Evolutionary conservation across 129 eudicot genomes (phyloP).

Genomic region (Chrysanthemum lavandulifolium): DNA sequence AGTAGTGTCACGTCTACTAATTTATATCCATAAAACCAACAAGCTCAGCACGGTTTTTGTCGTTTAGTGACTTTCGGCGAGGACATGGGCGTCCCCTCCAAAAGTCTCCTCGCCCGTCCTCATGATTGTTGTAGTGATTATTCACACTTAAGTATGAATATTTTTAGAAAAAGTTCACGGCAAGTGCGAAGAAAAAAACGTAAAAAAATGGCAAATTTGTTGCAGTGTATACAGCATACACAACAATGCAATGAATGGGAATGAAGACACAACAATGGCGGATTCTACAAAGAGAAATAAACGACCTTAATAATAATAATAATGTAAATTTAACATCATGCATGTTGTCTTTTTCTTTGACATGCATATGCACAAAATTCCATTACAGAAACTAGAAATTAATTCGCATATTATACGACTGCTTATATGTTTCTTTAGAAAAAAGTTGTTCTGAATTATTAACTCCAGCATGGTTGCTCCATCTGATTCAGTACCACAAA

Average conservation of each 20-base stretch:
- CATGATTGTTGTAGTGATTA: too few species aligned
- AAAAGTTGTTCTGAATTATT: not conserved
- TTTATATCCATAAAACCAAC: too few species aligned
- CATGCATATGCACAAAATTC: not conserved
- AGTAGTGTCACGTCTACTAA: too few species aligned
- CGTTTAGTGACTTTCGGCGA: too few species aligned
- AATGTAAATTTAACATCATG: not conserved
- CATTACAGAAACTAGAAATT: too few species aligned
- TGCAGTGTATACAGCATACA: not conserved
- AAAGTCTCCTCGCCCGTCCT: too few species aligned
- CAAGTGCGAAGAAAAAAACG: too few species aligned
- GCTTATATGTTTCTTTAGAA: not conserved
- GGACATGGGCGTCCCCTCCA: too few species aligned
- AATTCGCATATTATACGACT: not conserved
- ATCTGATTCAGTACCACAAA: slow-evolving; percentile 27
- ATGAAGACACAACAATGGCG: slow-evolving; percentile 25
- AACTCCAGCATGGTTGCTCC: slow-evolving; percentile 20
- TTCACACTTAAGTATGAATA: too few species aligned
- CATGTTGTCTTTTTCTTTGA: slow-evolving; percentile 12
- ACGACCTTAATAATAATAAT: not conserved
- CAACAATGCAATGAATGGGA: not conserved
- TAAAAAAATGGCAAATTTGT: too few species aligned
- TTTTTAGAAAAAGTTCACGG: too few species aligned
- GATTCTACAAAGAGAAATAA: slow-evolving; percentile 26
- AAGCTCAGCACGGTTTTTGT: too few species aligned